phyloP scores from a whole-genome alignment of 2,329 filamentous ascomycete species.

The Nothomitra cinnamomea region DNA sequence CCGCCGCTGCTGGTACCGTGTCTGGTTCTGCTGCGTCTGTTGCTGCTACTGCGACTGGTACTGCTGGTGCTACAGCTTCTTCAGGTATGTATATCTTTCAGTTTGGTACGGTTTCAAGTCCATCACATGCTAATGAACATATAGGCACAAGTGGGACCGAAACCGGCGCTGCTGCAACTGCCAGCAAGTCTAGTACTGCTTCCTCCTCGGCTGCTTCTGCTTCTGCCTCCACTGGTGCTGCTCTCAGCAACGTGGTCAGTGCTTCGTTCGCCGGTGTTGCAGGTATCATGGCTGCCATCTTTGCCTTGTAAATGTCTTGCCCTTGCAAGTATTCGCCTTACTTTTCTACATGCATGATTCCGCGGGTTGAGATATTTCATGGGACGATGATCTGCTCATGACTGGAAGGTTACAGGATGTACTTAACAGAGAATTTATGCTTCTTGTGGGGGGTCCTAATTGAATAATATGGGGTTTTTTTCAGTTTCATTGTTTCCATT shows the following conservation, averaged over 20 bases:
- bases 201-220: background rate
- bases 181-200: background rate
- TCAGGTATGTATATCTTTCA: background rate
- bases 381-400: background rate
- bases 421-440: background rate
- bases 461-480: background rate
- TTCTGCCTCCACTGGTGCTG: background rate
- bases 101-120: background rate
- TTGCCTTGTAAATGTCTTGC: conserved; percentile 3
- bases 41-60: background rate
- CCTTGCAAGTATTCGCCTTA: background rate
- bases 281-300: conserved; percentile 2
- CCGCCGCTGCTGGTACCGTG: background rate
- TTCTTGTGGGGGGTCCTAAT: conserved; percentile 2
- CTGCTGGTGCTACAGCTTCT: no score
- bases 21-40: background rate
- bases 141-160: background rate
- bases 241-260: background rate
- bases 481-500: background rate
- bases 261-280: conserved; percentile 4
- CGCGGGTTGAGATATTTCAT: background rate
- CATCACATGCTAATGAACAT: background rate
- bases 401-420: background rate
- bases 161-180: background rate
- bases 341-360: background rate